A percentile compares a stretch with the other conserved stretches of the same genome.
phyloP scores from a whole-genome alignment of 148 eudicot genomes.

The Rhododendron griersonianum region DNA sequence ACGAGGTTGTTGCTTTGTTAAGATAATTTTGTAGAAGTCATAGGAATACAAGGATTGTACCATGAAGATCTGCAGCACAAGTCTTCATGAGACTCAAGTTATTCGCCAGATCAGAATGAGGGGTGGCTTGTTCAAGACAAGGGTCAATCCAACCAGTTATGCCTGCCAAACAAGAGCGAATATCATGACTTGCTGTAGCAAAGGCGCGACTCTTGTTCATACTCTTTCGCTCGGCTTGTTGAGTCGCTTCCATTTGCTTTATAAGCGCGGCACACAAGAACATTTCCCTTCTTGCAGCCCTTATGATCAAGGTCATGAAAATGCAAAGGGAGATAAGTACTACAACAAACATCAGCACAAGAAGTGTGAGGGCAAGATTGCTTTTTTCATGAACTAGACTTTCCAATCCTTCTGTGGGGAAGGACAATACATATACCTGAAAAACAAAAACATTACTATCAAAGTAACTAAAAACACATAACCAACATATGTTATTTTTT shows the following conservation, averaged over 20 bases:
- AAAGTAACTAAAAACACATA: background rate
- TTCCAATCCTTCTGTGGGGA: background rate
- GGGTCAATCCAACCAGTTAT: conserved; percentile 1
- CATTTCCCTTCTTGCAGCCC: conserved; percentile 8
- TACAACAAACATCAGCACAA: background rate
- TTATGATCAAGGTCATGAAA: background rate
- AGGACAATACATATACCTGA: background rate
- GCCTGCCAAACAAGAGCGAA: background rate
- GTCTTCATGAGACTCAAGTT: background rate
- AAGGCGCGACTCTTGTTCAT: conserved; percentile 4
- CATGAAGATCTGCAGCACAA: background rate
- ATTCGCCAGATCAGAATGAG: background rate
- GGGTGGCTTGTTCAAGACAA: background rate
- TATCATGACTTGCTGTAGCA: background rate
- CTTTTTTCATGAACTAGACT: background rate
- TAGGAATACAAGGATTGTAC: background rate
- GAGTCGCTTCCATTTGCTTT: conserved; percentile 8
- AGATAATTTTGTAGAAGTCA: background rate
- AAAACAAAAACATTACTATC: background rate
- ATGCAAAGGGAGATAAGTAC: background rate
- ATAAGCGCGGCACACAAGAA: background rate
- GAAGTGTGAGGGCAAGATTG: conserved; percentile 1
- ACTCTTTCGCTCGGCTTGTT: conserved; percentile 11
- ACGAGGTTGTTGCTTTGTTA: too few relatives aligned
- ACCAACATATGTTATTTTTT: too few relatives aligned